These are phyloP conservation scores for Pyrus hybrid DNA, from an alignment of 331 rosid genomes.

Conservation along the genomic window DNA sequence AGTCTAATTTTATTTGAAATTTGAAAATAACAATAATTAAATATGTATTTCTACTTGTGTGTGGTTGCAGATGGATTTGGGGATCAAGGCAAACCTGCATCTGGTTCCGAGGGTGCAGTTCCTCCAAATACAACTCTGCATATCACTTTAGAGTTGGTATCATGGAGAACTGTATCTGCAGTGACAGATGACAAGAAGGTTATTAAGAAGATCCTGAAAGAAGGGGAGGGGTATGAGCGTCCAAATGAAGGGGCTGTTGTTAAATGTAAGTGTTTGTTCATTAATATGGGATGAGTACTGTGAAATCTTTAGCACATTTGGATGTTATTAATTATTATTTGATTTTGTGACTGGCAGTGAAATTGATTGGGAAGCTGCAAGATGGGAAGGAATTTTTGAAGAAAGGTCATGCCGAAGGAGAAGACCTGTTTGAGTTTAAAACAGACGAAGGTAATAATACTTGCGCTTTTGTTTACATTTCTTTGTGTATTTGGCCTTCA, in stretches of 20 bases:
- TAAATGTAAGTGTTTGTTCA: constrained; percentile 31
- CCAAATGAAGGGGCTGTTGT: constrained; percentile 89
- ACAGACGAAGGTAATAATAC: constrained; percentile 79
- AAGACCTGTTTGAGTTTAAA: constrained; percentile 58
- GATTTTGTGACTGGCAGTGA: constrained; percentile 48
- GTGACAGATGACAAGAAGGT: constrained; percentile 80
- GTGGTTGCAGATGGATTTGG: constrained; percentile 73
- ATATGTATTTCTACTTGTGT: background rate
- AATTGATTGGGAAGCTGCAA: constrained; percentile 69
- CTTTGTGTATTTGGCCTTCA: background rate
- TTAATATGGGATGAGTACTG: background rate
- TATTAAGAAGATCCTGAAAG: constrained; percentile 67
- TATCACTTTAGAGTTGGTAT: constrained; percentile 71
- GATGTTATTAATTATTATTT: background rate
- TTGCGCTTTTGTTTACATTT: background rate
- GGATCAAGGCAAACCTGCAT: constrained; percentile 57
- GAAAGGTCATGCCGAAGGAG: constrained; percentile 66
- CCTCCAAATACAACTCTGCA: constrained; percentile 75
- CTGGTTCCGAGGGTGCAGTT: constrained; percentile 58
- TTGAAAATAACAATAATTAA: background rate
- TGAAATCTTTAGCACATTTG: background rate
- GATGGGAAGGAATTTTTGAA: constrained; percentile 64
- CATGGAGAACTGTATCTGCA: constrained; percentile 89
- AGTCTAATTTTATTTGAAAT: background rate
- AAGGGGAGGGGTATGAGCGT: constrained; percentile 84